Evolutionary conservation across 2,329 filamentous ascomycete species (phyloP), one percentile per base, ranked within the genome.

Genomic region (Ambrosiella xylebori): DNA sequence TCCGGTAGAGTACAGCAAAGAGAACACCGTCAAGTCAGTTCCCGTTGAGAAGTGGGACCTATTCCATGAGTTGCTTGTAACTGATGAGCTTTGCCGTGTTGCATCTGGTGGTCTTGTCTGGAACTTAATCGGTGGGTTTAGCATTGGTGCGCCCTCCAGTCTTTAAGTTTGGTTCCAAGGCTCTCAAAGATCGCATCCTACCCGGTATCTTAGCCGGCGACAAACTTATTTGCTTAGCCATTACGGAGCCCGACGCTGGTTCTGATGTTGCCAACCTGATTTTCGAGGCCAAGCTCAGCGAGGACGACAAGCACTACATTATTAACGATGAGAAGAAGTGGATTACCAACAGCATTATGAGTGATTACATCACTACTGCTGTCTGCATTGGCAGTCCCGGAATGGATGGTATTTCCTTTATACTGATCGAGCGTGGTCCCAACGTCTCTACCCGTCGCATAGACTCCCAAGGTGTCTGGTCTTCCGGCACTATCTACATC

Each of bases 281-380:
- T 12, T 97, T 91, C 71, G 90, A 97, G 76, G 93, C 93, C 35
- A 95, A 95, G 77, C 79, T 97, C 59, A 87, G 80, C 62, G 86
- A 93, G 65, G 93, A 98, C 66, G 93, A 93, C 67, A 97, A 97
- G 77, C 88, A 97, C 74, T 98, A 94, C 73, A 97, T 97, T 64
- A 93, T 98, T 72, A 98, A 97, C 68, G 93, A 93, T 58, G 91
- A 96, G 81, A 97, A 98, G 85, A 98, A 98, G 75, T 97, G 93
- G 91, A 97, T 97, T 71, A 97, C 91, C 66, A 98, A 98, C 73
- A 93, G 93, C 67, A 81, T 96, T 66, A 96, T 89, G 88, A 81
- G 78, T 62, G 93, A 98, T 71, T 98, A 97, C 76, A 97, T 97
- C 76, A 97, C 93, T 58, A 94, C 88, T 12, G 93, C 91, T 35